Conservation (phyloP, 805 yeast genomes). For the Ogataea henricii region DNA sequence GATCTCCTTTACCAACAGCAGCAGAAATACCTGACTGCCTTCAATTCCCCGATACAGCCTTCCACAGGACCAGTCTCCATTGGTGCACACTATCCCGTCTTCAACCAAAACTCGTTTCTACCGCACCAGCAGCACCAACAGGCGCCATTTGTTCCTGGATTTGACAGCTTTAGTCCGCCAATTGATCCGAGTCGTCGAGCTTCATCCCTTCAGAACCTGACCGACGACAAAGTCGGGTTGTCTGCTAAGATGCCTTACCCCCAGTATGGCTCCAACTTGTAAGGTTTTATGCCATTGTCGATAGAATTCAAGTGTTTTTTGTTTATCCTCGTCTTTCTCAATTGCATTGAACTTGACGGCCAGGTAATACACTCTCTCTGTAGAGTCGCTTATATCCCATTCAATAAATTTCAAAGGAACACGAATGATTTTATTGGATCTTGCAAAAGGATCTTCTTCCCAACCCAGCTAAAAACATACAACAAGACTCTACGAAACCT, state of each 20-base stretch:
- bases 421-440: neutral
- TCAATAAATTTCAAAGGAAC: neutral
- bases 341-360: neutral
- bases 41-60: neutral
- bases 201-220: neutral
- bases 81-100: neutral
- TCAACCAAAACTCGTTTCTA: conserved; percentile 1
- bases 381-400: conserved; percentile 4
- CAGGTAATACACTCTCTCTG: neutral
- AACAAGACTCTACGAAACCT: neutral
- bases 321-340: neutral
- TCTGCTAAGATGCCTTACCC: conserved; percentile 2
- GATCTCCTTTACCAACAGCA: conserved; percentile 4
- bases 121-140: conserved; percentile 1
- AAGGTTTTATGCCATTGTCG: no score
- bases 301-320: no score
- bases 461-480: conserved; percentile 6
- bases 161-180: neutral
- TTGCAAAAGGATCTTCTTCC: neutral
- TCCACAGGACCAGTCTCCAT: conserved; percentile 1
- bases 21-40: conserved; percentile 5
- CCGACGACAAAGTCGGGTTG: conserved; percentile 2
- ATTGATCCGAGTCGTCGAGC: neutral
- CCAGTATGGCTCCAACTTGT: conserved; percentile 6
- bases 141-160: neutral